phyloP scores from a whole-genome alignment of 345 rosid species.

The Rhodamnia argentea region DNA sequence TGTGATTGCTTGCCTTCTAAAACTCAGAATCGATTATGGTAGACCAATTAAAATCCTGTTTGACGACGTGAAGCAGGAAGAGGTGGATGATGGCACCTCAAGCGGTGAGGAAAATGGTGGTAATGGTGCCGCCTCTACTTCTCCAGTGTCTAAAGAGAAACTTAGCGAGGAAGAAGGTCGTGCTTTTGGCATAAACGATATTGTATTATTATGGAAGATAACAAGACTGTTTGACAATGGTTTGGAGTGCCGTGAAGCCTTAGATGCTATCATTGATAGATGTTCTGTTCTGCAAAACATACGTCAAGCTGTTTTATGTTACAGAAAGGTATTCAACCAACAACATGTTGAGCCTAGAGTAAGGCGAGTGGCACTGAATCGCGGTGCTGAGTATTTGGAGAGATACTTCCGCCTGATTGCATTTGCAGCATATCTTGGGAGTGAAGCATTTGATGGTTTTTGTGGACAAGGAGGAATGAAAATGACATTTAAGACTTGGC shows the following conservation, averaged over 20 bases:
- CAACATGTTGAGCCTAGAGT: conserved; percentile 88
- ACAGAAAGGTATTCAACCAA: conserved; percentile 82
- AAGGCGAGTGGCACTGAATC: conserved; percentile 79
- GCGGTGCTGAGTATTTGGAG: conserved; percentile 95
- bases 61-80: conserved; percentile 55
- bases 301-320: conserved; percentile 82
- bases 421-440: conserved; percentile 95
- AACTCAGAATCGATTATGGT: conserved; percentile 78
- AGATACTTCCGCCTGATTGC: conserved; percentile 88
- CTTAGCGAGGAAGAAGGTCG: conserved; percentile 38
- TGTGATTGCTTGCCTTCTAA: conserved; percentile 94
- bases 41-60: conserved; percentile 66
- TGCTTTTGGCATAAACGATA: conserved; percentile 87
- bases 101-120: conserved; percentile 85
- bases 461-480: conserved; percentile 66
- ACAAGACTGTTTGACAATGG: conserved; percentile 92
- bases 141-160: conserved; percentile 17
- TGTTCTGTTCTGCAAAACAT: conserved; percentile 96
- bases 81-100: conserved; percentile 65
- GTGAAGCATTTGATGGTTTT: conserved; percentile 84
- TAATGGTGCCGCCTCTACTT: conserved; percentile 20
- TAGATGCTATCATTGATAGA: conserved; percentile 89
- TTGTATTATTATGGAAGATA: conserved; percentile 77
- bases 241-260: conserved; percentile 80
- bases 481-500: conserved; percentile 85